These are phyloP conservation scores for Daldinia childiae DNA, from an alignment of 495 filamentous ascomycete species.

Conservation along the genomic window DNA sequence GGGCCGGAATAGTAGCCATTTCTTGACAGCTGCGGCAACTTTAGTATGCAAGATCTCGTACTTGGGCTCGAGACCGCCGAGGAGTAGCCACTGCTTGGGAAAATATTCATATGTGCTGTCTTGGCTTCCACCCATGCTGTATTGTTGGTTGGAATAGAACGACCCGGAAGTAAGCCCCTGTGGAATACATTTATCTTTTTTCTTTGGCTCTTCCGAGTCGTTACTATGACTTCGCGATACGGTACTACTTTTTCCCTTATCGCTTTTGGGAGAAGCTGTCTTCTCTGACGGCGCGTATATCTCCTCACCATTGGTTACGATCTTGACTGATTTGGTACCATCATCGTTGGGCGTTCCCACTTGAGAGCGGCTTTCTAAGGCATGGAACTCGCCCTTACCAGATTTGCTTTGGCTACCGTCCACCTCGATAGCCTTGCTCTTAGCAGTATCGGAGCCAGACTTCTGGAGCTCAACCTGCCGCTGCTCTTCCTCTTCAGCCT, in stretches of 20 bases:
- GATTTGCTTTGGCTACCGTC: slow-evolving; percentile 3
- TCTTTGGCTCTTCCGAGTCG: slow-evolving; percentile 29
- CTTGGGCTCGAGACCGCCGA: slow-evolving; percentile 83
- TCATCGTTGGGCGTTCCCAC: slow-evolving; percentile 34
- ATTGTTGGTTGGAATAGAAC: slow-evolving; percentile 48
- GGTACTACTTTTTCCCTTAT: background rate
- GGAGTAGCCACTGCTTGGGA: slow-evolving; percentile 80
- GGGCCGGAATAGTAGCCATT: slow-evolving; percentile 83
- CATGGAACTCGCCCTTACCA: slow-evolving; percentile 6
- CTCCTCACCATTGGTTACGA: slow-evolving; percentile 28
- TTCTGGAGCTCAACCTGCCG: slow-evolving; percentile 13
- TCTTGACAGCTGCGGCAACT: slow-evolving; percentile 72
- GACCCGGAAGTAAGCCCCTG: slow-evolving; percentile 59
- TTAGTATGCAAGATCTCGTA: slow-evolving; percentile 85
- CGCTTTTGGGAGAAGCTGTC: slow-evolving; percentile 11
- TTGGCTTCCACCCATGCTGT: slow-evolving; percentile 78
- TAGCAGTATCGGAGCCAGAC: slow-evolving; percentile 1
- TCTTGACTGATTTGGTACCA: slow-evolving; percentile 28
- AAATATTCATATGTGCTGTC: slow-evolving; percentile 97
- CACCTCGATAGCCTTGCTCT: slow-evolving; percentile 3
- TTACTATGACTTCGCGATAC: background rate
- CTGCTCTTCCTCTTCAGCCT: slow-evolving; percentile 14
- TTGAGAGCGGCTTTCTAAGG: slow-evolving; percentile 27
- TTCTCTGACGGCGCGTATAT: slow-evolving; percentile 25
- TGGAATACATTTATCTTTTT: slow-evolving; percentile 60